Evolutionary conservation across 1,139 yeast genomes (phyloP).

Genomic region (Nakaseomyces nivariensis): DNA sequence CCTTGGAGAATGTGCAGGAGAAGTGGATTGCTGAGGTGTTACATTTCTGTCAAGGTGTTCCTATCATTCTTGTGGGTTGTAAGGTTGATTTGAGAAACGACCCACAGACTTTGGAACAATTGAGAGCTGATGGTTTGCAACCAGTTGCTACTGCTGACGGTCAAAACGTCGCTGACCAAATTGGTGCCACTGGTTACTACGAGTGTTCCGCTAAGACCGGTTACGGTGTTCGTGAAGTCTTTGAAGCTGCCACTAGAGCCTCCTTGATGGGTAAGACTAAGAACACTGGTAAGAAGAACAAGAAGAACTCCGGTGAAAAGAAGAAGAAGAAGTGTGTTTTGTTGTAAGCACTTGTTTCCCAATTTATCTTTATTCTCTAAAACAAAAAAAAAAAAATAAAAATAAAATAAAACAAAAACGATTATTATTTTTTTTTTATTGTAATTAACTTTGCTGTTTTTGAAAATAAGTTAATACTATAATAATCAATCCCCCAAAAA

Average conservation of each 20-base stretch:
- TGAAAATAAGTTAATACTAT: too few species aligned
- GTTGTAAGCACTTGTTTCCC: conserved; percentile 16
- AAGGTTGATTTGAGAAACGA: conserved; percentile 85
- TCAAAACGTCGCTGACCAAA: conserved; percentile 72
- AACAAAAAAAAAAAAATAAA: background rate
- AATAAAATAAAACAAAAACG: too few species aligned
- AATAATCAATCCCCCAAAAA: too few species aligned
- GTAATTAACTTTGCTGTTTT: too few species aligned
- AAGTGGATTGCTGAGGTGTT: conserved; percentile 92
- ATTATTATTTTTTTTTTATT: too few species aligned
- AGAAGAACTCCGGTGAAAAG: conserved; percentile 24
- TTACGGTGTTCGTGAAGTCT: conserved; percentile 83
- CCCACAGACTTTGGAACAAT: conserved; percentile 61
- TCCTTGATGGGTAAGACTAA: conserved; percentile 31
- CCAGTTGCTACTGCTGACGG: conserved; percentile 78
- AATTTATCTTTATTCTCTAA: conserved; percentile 3
- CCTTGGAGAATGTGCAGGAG: conserved; percentile 85
- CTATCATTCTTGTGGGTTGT: conserved; percentile 87
- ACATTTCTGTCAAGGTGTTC: conserved; percentile 92
- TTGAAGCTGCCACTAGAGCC: conserved; percentile 81
- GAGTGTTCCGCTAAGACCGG: conserved; percentile 94
- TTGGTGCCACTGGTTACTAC: conserved; percentile 76
- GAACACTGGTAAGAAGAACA: conserved; percentile 25
- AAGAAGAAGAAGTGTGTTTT: conserved; percentile 31
- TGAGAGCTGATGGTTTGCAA: conserved; percentile 63